Evolutionary conservation across 75 land plant genomes (phyloP).

Genomic region (Chamaecyparis obtusa): DNA sequence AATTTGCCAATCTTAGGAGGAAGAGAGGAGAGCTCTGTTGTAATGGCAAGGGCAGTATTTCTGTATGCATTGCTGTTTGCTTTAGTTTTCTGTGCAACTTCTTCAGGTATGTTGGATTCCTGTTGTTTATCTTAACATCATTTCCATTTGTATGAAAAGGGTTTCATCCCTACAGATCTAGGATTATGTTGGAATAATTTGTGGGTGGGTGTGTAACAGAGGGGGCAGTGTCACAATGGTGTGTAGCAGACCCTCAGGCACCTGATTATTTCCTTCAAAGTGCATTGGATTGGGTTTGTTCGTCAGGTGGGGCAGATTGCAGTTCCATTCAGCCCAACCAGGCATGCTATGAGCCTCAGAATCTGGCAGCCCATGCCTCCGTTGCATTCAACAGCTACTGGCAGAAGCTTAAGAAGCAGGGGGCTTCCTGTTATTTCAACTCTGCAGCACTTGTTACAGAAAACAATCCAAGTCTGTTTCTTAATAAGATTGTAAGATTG

Average conservation of each 20-base stretch:
- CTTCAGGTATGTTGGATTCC: neutral
- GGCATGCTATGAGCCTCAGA: slow-evolving; percentile 65
- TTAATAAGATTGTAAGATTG: slow-evolving; percentile 9
- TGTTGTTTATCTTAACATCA: neutral
- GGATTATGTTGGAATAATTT: neutral
- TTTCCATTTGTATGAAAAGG: neutral
- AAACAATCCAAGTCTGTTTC: slow-evolving; percentile 58
- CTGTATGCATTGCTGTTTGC: neutral
- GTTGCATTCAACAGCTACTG: slow-evolving; percentile 78
- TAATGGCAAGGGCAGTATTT: neutral
- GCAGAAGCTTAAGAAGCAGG: slow-evolving; percentile 42
- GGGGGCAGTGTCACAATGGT: slow-evolving; percentile 27
- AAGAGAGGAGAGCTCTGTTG: no score
- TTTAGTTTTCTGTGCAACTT: neutral
- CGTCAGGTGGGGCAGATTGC: slow-evolving; percentile 68
- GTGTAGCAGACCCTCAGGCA: slow-evolving; percentile 50
- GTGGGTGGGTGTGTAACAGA: neutral
- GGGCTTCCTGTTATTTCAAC: slow-evolving; percentile 59
- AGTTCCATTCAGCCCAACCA: slow-evolving; percentile 42
- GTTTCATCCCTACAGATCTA: neutral
- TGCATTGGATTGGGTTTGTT: slow-evolving; percentile 72
- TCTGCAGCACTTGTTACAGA: slow-evolving; percentile 59
- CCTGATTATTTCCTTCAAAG: slow-evolving; percentile 51
- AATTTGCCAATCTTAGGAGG: no score
- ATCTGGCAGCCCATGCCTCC: slow-evolving; percentile 59